phyloP scores from a whole-genome alignment of 331 rosid genomes.

The Phaseolus coccineus region DNA sequence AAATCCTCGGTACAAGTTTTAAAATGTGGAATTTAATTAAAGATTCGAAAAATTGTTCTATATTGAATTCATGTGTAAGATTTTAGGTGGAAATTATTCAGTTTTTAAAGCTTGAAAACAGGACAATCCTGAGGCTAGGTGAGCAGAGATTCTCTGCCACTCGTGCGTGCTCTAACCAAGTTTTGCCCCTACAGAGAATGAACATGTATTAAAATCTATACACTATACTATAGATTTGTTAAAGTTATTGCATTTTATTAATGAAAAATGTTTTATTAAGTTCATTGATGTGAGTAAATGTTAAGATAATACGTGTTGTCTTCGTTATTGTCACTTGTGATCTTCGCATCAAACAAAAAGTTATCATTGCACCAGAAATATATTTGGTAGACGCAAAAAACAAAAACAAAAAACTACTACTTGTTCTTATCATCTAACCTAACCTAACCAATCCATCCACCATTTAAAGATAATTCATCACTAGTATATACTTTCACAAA shows the following conservation, averaged over 20 bases:
- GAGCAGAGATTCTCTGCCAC: conserved; percentile 24
- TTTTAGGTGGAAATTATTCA: conserved; percentile 25
- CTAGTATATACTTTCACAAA: no score
- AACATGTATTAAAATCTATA: not conserved
- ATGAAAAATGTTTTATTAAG: not conserved
- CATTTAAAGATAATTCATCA: not conserved
- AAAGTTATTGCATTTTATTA: not conserved
- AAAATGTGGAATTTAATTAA: not conserved
- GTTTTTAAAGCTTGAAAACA: conserved; percentile 1
- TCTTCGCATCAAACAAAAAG: conserved; percentile 13
- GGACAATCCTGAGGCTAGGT: not conserved
- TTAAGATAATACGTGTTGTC: not conserved
- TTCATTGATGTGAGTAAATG: not conserved
- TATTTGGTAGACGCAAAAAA: not conserved
- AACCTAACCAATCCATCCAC: conserved; percentile 30
- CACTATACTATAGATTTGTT: not conserved
- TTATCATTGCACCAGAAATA: conserved; percentile 26
- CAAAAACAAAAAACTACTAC: not conserved
- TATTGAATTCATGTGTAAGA: not conserved
- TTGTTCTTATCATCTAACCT: conserved; percentile 24
- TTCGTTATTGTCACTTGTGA: not conserved
- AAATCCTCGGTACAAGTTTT: not conserved
- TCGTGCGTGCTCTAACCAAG: conserved; percentile 18
- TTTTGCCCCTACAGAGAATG: not conserved
- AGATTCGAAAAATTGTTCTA: not conserved